Base-by-base conservation (phyloP, 2,329 filamentous ascomycete genomes). In the Tothia fuscella region DNA sequence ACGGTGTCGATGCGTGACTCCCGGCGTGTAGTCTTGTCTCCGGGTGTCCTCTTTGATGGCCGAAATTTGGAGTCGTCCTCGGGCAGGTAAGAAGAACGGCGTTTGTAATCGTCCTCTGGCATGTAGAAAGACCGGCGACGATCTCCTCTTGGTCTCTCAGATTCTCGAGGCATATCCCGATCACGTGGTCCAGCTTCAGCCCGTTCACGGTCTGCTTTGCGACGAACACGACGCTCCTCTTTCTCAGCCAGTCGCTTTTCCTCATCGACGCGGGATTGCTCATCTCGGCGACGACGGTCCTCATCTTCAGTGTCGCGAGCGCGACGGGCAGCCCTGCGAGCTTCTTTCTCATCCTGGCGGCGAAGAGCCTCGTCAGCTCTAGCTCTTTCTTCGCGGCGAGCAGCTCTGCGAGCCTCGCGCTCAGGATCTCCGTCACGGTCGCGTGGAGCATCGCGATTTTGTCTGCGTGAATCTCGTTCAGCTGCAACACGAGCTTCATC, bases 191-290 rank as follows among this genome's bases (percentile, higher is more conserved):
- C n/a, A 9, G 9, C 12, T 43, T 34, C 42, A 50, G 57, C 51
- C 13, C 48, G 47, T 22, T 59, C 57, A 7, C 37, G 25, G 19
- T 41, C 34, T 25, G 37, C 38, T 9, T 32, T 38, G 43, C 62
- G 63, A 35, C 64, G 59, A 30, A 57, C 50, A 7, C 55, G 50
- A 28, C 57, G 55, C 19, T 59, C 58, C 33, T 60, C 57, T 17
- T 53, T 53, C 2, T 39, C 35, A 13, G 49, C 28, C 25, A 43
- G 31, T 38, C 47, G 12, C 22, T 42, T 30, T 38, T 49, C 45
- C 16, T 44, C 24, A 10, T 51, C 51, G 7, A 40, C 40, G 12
- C 40, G 19, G 12, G 33, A 37, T 10, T 50, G 46, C 28, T 50
- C 49, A 28, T 59, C 58, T 2, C 49, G 43, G 3, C 45, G 52